Base-by-base conservation (phyloP, 345 rosid species). In the Excoecaria cochinchinensis region DNA sequence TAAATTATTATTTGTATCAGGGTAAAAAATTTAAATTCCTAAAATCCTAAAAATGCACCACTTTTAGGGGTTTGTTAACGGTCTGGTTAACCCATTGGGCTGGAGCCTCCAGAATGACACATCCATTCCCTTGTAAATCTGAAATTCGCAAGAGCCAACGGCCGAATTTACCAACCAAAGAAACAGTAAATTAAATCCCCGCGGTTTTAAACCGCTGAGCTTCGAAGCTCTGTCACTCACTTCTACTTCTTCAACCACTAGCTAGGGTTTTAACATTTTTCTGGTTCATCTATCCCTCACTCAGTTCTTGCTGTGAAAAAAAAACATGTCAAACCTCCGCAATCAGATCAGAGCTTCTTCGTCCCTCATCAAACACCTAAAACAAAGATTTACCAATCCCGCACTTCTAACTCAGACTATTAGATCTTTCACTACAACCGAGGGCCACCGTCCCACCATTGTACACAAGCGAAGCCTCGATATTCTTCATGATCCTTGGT, bases 401-500 rank as follows among this genome's bases (percentile, higher is more conserved):
- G 73, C 80, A 50, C 59, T 73, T 10, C 24, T 76, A 3, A 42
- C 76, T 70, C 83, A 79, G 38, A 51, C 81, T 9, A 38, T 44
- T 40, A 87, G 94, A 82, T 85, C 83, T n/a, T 91, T 90, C 88
- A 90, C 99, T 42, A 87, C 97, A 11, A 68, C 87, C 25, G 99
- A 95, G 84, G 97, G 97, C 36, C 90, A 90, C 77, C 94, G 96
- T 14, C 99, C 97, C 22, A 83, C 92, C 48, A 90, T 95, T 52
- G 97, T 95, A 48, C 97, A 95, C 85, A 95, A 95, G 87, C 94
- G 97, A 72, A 93, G 99, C 79, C 86, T 92, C 67, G 98, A 95
- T 57, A 93, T 93, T 74, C 99, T 95, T 76, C 99, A 93, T 71
- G 98, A 95, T 81, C 98, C 99, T 67, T 92, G 97, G 99, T 95